Conservation (phyloP, 345 rosid genomes). For the Lepidium aucheri region DNA sequence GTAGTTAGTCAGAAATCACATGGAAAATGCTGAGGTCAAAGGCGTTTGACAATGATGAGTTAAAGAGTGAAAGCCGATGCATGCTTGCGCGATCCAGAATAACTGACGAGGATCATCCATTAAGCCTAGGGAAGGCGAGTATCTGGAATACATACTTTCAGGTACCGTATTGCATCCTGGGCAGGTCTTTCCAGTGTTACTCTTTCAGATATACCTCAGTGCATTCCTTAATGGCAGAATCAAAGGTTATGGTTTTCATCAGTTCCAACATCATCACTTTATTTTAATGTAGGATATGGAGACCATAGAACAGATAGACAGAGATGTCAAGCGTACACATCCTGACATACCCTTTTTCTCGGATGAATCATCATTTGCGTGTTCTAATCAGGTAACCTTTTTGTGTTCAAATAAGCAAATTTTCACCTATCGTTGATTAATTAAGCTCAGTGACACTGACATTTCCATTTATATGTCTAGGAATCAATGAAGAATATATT, state of each 20-base stretch:
- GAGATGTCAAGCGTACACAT: slow-evolving; percentile 95
- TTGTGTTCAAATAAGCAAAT: slow-evolving; percentile 8
- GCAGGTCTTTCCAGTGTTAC: neutral
- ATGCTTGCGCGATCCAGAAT: slow-evolving; percentile 73
- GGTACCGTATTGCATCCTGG: slow-evolving; percentile 37
- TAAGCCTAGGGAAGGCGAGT: slow-evolving; percentile 86
- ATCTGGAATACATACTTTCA: slow-evolving; percentile 93
- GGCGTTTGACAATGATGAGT: slow-evolving; percentile 37
- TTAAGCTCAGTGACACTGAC: slow-evolving; percentile 22
- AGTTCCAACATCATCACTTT: neutral
- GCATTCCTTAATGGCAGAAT: neutral
- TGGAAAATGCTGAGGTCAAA: slow-evolving; percentile 74
- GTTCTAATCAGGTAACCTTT: slow-evolving; percentile 65
- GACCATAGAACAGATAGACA: slow-evolving; percentile 91
- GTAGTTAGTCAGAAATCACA: slow-evolving; percentile 96
- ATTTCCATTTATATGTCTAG: slow-evolving; percentile 38
- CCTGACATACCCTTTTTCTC: slow-evolving; percentile 94
- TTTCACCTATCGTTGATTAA: neutral
- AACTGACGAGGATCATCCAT: slow-evolving; percentile 87
- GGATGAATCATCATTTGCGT: slow-evolving; percentile 65
- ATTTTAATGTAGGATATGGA: slow-evolving; percentile 57
- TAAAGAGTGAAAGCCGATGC: slow-evolving; percentile 49
- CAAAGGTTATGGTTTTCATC: neutral
- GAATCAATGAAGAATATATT: slow-evolving; percentile 80
- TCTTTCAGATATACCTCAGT: neutral